These are phyloP conservation scores for Protomyces inundatus DNA, from an alignment of 1,139 yeast species.

Conservation along the genomic window DNA sequence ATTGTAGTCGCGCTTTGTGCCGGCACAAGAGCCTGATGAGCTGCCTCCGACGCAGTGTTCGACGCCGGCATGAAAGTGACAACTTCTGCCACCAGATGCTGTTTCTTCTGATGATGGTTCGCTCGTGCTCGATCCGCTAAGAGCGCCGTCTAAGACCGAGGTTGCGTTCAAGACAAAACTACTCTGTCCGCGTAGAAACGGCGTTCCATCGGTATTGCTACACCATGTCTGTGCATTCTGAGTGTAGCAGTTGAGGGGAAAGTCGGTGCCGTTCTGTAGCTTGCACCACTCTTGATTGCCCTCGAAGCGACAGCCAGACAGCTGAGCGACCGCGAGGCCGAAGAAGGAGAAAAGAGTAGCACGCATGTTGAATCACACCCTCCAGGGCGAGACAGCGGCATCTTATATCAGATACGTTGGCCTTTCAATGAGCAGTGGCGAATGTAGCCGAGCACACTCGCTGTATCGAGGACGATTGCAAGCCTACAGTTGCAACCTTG, in stretches of 20 bases:
- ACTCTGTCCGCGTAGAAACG: not conserved
- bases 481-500: no score
- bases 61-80: conserved; percentile 43
- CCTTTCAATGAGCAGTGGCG: no score
- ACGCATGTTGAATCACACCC: not conserved
- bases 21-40: not conserved
- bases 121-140: no score
- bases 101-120: no score
- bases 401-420: no score
- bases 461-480: no score
- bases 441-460: no score
- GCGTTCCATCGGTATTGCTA: not conserved
- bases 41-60: conserved; percentile 39
- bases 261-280: not conserved
- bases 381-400: no score
- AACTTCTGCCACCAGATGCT: conserved; percentile 20
- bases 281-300: not conserved
- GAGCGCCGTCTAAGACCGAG: no score
- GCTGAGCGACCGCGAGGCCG: not conserved
- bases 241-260: not conserved
- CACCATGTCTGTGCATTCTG: not conserved
- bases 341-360: not conserved
- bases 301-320: not conserved
- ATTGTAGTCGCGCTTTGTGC: conserved; percentile 31
- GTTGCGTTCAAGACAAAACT: not conserved